phyloP scores from a whole-genome alignment of 768 basidiomycete genomes.

The Auricularia sp. region DNA sequence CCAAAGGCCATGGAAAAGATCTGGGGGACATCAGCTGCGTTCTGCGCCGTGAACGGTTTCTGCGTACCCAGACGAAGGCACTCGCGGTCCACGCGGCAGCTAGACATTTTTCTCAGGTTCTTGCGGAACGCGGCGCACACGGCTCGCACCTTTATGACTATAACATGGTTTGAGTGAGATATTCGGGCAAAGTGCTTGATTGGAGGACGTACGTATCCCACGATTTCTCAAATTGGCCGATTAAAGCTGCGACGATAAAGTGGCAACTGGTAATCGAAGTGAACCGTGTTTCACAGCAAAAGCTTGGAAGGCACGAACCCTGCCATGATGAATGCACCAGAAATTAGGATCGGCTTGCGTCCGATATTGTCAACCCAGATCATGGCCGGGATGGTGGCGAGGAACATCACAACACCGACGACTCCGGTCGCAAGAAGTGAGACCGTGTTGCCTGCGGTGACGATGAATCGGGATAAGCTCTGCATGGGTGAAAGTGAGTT shows the following conservation, averaged over 20 bases:
- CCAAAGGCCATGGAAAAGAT: conserved; percentile 65
- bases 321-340: conserved; percentile 69
- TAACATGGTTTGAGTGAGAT: too few species aligned
- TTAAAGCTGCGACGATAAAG: conserved; percentile 57
- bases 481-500: neutral
- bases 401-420: conserved; percentile 69
- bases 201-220: conserved; percentile 37
- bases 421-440: conserved; percentile 57
- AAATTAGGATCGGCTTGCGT: conserved; percentile 61
- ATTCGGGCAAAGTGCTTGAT: neutral
- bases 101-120: conserved; percentile 7
- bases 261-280: conserved; percentile 39
- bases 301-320: conserved; percentile 24
- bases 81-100: conserved; percentile 69
- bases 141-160: conserved; percentile 3
- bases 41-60: too few species aligned
- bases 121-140: too few species aligned
- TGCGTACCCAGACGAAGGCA: conserved; percentile 46
- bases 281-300: conserved; percentile 11
- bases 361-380: conserved; percentile 73
- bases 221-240: conserved; percentile 44
- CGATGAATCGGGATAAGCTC: neutral
- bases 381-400: conserved; percentile 72
- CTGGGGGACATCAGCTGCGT: too few species aligned
- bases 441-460: conserved; percentile 40